Base-by-base conservation (phyloP, 2,329 filamentous ascomycete genomes). In the Fusarium sp. region DNA sequence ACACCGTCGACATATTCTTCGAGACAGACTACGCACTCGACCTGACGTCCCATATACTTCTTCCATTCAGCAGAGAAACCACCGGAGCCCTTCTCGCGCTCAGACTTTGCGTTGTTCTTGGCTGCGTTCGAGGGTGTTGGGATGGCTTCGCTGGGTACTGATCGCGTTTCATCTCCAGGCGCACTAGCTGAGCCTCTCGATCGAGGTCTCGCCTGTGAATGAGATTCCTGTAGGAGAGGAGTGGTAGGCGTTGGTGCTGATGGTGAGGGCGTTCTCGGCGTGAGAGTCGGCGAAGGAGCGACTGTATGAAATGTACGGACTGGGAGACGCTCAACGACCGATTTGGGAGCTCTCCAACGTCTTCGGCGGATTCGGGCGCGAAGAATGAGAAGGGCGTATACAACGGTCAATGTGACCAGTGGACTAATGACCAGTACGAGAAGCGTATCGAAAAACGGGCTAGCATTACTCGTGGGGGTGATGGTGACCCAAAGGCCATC, bases 371-470 rank as follows among this genome's bases (percentile, higher is more conserved):
- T 97, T 64, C 95, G 91, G 49, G 95, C 95, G 58, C 96, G 91
- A 40, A 98, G 84, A 43, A 98, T 88, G 8, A 98, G 86, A 14
- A 98, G 86, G 15, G 93, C 92, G 77, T 98, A 98, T 3, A 99
- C 95, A 8, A 98, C 91, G 6, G 94, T 97, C 75, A 99, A 82
- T 1, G 96, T 98, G 55, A 98, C 91, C 16, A 99, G 82, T 10
- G 96, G 96, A 76, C 95, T 98, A 57, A 98, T 90, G 32, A 99
- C 94, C n/a, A 99, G 85, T 11, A 99, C 94, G n/a, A 98, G 85
- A 5, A 99, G 87, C 0, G 95, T 98, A 78, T 99, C 96, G 73
- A 98, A 95, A 83, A 99, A 97, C 0, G 96, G 95, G 73, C 92
- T 97, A 8, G 92, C 92, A 69, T 94, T 95, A 80, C 90, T 95